These are phyloP conservation scores for Cyclocybe aegerita DNA, from an alignment of 768 basidiomycete genomes.

Conservation along the genomic window DNA sequence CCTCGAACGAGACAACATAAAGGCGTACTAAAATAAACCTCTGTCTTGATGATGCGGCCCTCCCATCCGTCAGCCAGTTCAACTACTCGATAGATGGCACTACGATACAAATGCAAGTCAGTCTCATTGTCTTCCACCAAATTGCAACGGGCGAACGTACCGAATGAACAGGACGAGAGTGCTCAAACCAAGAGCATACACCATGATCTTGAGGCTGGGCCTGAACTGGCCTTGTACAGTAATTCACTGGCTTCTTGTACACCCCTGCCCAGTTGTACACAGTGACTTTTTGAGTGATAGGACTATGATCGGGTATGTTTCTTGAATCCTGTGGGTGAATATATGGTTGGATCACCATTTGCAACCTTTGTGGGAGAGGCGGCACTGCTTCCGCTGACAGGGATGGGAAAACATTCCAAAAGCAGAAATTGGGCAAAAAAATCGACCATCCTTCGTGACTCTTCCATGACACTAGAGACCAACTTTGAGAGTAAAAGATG, in stretches of 20 bases:
- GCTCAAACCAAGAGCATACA: constrained; percentile 9
- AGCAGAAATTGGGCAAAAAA: too few species aligned
- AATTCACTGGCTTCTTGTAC: not conserved
- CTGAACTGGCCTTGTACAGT: constrained; percentile 7
- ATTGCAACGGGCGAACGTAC: constrained; percentile 4
- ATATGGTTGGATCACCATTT: too few species aligned
- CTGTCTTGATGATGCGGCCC: constrained; percentile 35
- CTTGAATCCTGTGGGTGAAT: too few species aligned
- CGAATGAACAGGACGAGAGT: constrained; percentile 16
- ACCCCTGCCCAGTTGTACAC: too few species aligned
- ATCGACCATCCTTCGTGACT: too few species aligned
- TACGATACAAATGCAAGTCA: constrained; percentile 10
- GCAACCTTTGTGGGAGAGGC: too few species aligned
- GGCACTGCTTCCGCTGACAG: too few species aligned
- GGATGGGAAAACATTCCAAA: too few species aligned
- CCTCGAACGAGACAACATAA: not conserved
- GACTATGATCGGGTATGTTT: too few species aligned
- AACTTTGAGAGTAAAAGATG: too few species aligned
- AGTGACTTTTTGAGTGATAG: too few species aligned
- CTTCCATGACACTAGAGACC: too few species aligned
- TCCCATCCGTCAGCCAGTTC: constrained; percentile 42
- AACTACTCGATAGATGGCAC: constrained; percentile 40
- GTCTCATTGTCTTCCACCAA: not conserved
- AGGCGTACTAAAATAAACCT: constrained; percentile 29
- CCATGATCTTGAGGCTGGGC: constrained; percentile 7